Percentiles rank a stretch among this genome's conserved stretches.
Evolutionary conservation across 176 grass and related monocot genomes (phyloP).

Genomic region (Pharus latifolius): DNA sequence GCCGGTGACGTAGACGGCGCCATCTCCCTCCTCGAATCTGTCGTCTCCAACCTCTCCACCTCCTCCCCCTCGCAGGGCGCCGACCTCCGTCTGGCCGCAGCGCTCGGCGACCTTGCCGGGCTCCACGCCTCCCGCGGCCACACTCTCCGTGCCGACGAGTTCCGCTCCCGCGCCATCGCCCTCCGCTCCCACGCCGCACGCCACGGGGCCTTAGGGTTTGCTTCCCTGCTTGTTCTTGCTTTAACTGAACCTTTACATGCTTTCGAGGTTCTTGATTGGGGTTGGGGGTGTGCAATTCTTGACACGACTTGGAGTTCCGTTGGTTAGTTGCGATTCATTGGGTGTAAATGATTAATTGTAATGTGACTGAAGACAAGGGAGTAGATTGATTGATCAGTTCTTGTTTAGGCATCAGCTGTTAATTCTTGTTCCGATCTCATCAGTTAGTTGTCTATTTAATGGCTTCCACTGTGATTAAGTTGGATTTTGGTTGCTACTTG

Average conservation of each 20-base stretch:
- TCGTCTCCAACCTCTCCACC: conserved; percentile 33
- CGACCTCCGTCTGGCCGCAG: conserved; percentile 49
- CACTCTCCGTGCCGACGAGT: conserved; percentile 58
- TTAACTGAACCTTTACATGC: neutral
- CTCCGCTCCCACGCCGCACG: conserved; percentile 24
- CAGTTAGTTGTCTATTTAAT: neutral
- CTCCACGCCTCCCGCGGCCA: conserved; percentile 55
- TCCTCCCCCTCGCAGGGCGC: neutral
- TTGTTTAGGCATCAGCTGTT: neutral
- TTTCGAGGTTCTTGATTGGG: neutral
- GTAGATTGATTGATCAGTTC: neutral
- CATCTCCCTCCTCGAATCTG: conserved; percentile 59
- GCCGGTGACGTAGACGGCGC: conserved; percentile 55
- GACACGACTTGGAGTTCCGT: too few relatives aligned
- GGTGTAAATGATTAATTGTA: neutral
- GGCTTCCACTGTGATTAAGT: neutral
- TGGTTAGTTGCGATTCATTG: neutral
- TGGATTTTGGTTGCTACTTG: neutral
- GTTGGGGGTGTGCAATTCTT: neutral
- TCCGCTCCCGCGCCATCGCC: conserved; percentile 57
- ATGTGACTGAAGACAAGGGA: neutral
- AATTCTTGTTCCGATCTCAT: neutral
- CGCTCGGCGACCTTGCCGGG: conserved; percentile 65
- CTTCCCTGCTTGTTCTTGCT: neutral
- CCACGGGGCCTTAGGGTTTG: conserved; percentile 32